Conservation (phyloP, 768 basidiomycete species). For the Exsudoporus frostii region DNA sequence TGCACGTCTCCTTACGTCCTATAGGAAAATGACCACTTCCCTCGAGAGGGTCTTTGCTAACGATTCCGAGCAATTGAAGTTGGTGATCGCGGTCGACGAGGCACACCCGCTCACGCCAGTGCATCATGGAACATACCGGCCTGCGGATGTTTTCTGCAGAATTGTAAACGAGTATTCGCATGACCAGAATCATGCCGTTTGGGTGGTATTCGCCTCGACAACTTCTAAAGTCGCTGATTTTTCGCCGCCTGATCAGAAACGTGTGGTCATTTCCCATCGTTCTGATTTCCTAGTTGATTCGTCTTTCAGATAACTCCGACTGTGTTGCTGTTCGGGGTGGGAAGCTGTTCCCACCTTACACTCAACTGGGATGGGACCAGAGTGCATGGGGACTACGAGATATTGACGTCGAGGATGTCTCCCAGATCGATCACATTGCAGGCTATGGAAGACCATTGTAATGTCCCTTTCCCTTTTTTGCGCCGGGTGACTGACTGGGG, state of each 20-base stretch:
- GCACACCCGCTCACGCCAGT: conserved; percentile 3
- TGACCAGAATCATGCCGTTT: not conserved
- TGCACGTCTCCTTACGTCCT: not conserved
- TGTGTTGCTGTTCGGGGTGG: not conserved
- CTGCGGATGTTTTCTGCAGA: conserved; percentile 4
- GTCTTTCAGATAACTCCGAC: conserved; percentile 8
- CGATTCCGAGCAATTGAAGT: not conserved
- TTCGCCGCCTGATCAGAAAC: not conserved
- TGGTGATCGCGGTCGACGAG: conserved; percentile 19
- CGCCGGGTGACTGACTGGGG: not conserved
- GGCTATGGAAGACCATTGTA: not conserved
- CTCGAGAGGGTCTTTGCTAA: not conserved
- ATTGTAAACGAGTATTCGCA: conserved; percentile 9
- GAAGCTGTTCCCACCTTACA: conserved; percentile 6
- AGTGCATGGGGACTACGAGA: not conserved
- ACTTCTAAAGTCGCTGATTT: conserved; percentile 10
- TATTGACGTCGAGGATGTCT: not conserved
- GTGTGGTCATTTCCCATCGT: not conserved
- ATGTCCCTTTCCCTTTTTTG: not conserved
- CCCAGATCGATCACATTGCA: not conserved
- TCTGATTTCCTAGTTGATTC: not conserved
- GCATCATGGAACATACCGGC: not conserved
- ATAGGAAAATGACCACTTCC: not conserved
- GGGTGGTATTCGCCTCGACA: conserved; percentile 18
- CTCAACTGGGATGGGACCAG: conserved; percentile 17